A percentile compares a stretch with the other conserved stretches of the same genome.
Conservation (phyloP, 1,284 basidiomycete species). For the Cryptococcus maquisensis region DNA sequence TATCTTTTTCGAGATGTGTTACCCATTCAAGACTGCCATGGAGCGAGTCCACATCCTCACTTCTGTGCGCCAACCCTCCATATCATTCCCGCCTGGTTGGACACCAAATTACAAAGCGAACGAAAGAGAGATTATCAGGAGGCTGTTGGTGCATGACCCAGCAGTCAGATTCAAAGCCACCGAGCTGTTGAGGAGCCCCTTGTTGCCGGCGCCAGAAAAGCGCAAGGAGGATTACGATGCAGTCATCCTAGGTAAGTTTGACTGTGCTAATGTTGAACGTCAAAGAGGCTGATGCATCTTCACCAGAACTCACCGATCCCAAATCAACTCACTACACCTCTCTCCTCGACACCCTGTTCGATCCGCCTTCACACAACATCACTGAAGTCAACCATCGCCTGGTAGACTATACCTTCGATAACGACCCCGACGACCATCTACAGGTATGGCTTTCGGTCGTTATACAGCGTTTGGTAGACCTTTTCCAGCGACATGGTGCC, state of each 20-base stretch:
- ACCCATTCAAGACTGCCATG: constrained; percentile 74
- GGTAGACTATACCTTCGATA: constrained; percentile 71
- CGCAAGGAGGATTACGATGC: constrained; percentile 35
- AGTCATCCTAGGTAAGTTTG: constrained; percentile 45
- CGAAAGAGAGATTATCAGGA: constrained; percentile 58
- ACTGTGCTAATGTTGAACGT: not conserved
- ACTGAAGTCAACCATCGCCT: constrained; percentile 58
- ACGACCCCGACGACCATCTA: constrained; percentile 62
- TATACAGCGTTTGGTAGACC: constrained; percentile 65
- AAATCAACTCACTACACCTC: constrained; percentile 41
- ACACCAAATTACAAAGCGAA: constrained; percentile 55
- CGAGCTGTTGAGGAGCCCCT: constrained; percentile 74
- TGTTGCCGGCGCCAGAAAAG: constrained; percentile 53
- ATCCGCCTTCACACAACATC: constrained; percentile 55
- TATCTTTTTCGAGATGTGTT: constrained; percentile 98
- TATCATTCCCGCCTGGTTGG: constrained; percentile 76
- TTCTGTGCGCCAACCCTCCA: constrained; percentile 64
- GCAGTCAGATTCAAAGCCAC: constrained; percentile 73
- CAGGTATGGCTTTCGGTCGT: constrained; percentile 55
- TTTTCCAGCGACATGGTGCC: constrained; percentile 85
- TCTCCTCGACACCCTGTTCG: constrained; percentile 20
- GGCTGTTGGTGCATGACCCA: constrained; percentile 79
- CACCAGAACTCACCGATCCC: constrained; percentile 41
- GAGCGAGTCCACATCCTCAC: constrained; percentile 82
- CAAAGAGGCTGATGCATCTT: not conserved